Evolutionary conservation across 2,329 filamentous ascomycete species (phyloP).

Genomic region (Colletotrichum sp.): DNA sequence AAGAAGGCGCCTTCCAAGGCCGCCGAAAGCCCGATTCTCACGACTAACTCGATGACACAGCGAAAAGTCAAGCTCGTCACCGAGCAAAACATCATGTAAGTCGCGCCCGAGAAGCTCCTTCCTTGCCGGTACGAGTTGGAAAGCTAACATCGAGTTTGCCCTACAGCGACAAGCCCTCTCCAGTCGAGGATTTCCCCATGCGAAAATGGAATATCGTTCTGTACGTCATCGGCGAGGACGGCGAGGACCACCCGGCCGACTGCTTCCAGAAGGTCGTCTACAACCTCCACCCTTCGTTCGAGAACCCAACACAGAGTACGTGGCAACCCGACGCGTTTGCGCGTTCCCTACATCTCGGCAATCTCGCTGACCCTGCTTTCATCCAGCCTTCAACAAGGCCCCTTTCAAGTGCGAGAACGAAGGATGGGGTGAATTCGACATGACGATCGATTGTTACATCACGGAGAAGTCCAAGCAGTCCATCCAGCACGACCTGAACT

Average conservation of each 20-base stretch:
- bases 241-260: constrained; percentile 80
- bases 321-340: constrained; percentile 24
- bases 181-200: constrained; percentile 88
- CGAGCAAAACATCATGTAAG: constrained; percentile 85
- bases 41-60: constrained; percentile 55
- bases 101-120: neutral
- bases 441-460: constrained; percentile 82
- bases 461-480: constrained; percentile 86
- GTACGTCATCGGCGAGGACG: constrained; percentile 82
- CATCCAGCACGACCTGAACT: constrained; percentile 91
- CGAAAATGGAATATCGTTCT: constrained; percentile 90
- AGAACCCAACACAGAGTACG: constrained; percentile 84
- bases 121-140: neutral
- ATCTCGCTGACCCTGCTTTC: constrained; percentile 16
- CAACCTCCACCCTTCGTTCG: constrained; percentile 93
- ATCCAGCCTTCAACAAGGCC: constrained; percentile 75
- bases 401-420: constrained; percentile 92
- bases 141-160: constrained; percentile 23
- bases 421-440: constrained; percentile 99
- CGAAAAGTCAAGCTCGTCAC: constrained; percentile 92
- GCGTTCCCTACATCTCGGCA: neutral
- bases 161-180: constrained; percentile 76
- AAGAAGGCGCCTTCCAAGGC: neutral
- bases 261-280: constrained; percentile 94
- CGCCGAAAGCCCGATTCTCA: neutral